These are phyloP conservation scores for Carex arenaria DNA, from an alignment of 202 grass and related monocot species.

Conservation along the genomic window DNA sequence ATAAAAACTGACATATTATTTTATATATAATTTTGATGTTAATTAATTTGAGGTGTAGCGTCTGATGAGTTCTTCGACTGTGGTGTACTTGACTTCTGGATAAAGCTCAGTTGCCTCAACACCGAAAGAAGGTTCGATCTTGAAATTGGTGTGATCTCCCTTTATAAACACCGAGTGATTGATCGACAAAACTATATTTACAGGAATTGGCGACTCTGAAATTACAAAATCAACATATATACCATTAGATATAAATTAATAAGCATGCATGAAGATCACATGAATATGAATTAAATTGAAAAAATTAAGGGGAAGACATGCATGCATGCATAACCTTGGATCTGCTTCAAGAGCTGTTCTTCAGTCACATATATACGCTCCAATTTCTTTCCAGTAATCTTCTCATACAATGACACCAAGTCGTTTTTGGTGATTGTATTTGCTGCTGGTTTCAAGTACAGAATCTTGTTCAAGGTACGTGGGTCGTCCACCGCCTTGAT, in stretches of 20 bases:
- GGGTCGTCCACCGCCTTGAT: constrained; percentile 52
- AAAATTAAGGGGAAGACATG: not conserved
- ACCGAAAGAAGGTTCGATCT: constrained; percentile 47
- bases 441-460: constrained; percentile 37
- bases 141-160: constrained; percentile 27
- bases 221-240: not conserved
- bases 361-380: constrained; percentile 37
- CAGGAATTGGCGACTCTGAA: constrained; percentile 32
- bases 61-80: constrained; percentile 46
- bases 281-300: not conserved
- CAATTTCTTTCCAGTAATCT: constrained; percentile 46
- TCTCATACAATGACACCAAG: constrained; percentile 51
- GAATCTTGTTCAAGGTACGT: constrained; percentile 34
- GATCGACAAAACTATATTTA: constrained; percentile 45
- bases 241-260: not conserved
- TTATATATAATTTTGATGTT: too few relatives aligned
- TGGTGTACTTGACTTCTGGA: constrained; percentile 55
- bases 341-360: constrained; percentile 43
- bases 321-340: constrained; percentile 31
- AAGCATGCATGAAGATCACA: too few relatives aligned
- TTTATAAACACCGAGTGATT: constrained; percentile 31
- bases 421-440: constrained; percentile 53
- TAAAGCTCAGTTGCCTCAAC: constrained; percentile 43
- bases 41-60: not conserved
- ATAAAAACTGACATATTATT: too few relatives aligned